phyloP scores from a whole-genome alignment of 495 filamentous ascomycete species.

The Penicillium coprophilum region DNA sequence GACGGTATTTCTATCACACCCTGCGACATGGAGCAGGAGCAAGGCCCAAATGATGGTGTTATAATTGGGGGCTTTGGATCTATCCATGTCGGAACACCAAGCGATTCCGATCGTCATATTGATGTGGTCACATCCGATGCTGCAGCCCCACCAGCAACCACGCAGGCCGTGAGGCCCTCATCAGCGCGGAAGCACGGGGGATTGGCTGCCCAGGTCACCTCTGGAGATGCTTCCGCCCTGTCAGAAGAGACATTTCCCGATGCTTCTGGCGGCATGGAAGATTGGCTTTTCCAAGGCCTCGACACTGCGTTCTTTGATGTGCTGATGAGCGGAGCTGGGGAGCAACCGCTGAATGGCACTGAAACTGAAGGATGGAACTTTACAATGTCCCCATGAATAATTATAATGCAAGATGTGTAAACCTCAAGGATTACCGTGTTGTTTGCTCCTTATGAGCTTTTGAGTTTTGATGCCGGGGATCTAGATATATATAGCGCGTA shows the following conservation, averaged over 20 bases:
- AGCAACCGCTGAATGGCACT: not conserved
- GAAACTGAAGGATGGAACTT: conserved; percentile 1
- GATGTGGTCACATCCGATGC: not conserved
- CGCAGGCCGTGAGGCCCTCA: not conserved
- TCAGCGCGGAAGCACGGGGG: not conserved
- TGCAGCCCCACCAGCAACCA: not conserved
- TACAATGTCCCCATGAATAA: not conserved
- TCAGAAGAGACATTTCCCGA: not conserved
- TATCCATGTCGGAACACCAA: not conserved
- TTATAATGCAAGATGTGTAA: not conserved
- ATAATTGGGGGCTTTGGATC: conserved; percentile 1
- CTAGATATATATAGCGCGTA: not conserved
- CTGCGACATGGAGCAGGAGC: not conserved
- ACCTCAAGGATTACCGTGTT: too few relatives aligned
- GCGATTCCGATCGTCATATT: not conserved
- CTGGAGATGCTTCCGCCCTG: not conserved
- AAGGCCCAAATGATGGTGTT: not conserved
- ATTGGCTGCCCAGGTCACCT: not conserved
- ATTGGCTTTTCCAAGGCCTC: conserved; percentile 2
- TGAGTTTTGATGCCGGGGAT: not conserved
- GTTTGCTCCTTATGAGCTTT: too few relatives aligned
- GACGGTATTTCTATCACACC: not conserved
- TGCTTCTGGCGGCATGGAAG: not conserved
- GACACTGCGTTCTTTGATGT: conserved; percentile 5
- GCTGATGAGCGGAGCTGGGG: not conserved